phyloP scores from a whole-genome alignment of 2,329 filamentous ascomycete genomes.

The Cercospora beticola region DNA sequence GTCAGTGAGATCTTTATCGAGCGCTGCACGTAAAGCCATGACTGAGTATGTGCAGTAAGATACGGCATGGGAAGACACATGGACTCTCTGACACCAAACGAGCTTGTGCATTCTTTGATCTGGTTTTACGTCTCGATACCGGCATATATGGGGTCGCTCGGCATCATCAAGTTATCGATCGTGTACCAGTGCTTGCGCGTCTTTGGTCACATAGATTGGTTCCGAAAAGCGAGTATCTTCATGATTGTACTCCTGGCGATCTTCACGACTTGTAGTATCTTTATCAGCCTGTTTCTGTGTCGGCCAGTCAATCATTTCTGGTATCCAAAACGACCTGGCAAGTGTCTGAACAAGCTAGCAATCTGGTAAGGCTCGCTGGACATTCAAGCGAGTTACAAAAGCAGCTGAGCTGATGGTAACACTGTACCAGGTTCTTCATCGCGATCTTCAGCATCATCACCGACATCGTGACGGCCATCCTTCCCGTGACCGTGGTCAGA shows the following conservation, averaged over 20 bases:
- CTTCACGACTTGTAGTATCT: constrained; percentile 15
- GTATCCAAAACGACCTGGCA: constrained; percentile 25
- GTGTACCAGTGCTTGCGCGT: constrained; percentile 25
- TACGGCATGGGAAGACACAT: constrained; percentile 26
- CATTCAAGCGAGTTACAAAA: neutral
- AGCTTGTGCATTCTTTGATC: constrained; percentile 11
- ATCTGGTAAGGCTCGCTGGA: constrained; percentile 26
- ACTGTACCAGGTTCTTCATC: constrained; percentile 28
- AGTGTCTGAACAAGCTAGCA: constrained; percentile 26
- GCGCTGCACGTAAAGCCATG: neutral
- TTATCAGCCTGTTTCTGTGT: constrained; percentile 10
- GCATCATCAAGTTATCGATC: constrained; percentile 25
- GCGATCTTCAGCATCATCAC: constrained; percentile 36
- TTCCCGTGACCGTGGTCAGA: constrained; percentile 38
- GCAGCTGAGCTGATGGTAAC: neutral
- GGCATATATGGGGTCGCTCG: constrained; percentile 22
- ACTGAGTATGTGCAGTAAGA: constrained; percentile 15
- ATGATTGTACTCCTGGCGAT: constrained; percentile 1
- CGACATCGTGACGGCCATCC: constrained; percentile 35
- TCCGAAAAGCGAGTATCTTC: constrained; percentile 13
- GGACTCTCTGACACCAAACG: constrained; percentile 15
- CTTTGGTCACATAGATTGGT: constrained; percentile 23
- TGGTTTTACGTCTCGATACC: constrained; percentile 22
- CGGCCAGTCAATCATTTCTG: constrained; percentile 28
- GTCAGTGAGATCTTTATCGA: neutral